Conservation (phyloP, 495 filamentous ascomycete species). For the Cetradonia linearis region DNA sequence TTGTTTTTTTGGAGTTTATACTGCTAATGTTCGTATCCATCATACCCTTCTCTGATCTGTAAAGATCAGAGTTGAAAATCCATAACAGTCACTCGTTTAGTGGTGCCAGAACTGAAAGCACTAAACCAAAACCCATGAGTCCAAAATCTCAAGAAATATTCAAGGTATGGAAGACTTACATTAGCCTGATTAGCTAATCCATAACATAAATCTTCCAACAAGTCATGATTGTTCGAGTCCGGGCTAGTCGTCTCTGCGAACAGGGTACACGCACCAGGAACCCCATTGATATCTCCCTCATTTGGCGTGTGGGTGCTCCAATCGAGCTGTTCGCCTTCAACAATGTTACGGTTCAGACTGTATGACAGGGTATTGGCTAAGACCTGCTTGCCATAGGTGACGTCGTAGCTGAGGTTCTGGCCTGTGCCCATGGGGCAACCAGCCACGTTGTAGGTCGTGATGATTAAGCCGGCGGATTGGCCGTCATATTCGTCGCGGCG, state of each 20-base stretch:
- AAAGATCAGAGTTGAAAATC: background rate
- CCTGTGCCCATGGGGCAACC: background rate
- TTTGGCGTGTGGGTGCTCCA: background rate
- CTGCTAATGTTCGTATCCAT: background rate
- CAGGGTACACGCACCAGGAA: background rate
- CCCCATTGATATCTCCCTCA: background rate
- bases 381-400: background rate
- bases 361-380: background rate
- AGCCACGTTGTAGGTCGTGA: background rate
- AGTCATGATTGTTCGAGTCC: background rate
- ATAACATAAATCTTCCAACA: too few species aligned
- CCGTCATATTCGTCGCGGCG: background rate
- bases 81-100: background rate
- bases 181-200: background rate
- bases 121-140: background rate
- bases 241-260: background rate
- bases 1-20: background rate
- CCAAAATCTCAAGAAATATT: too few species aligned
- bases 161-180: background rate
- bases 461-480: background rate
- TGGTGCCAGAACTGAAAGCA: background rate
- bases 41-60: background rate
- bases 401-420: background rate
- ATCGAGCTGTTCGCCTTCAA: background rate
- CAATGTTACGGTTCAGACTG: background rate